A percentile compares a stretch with the other conserved stretches of the same genome.
phyloP scores from a whole-genome alignment of 495 filamentous ascomycete species.

The Penicillium roqueforti region DNA sequence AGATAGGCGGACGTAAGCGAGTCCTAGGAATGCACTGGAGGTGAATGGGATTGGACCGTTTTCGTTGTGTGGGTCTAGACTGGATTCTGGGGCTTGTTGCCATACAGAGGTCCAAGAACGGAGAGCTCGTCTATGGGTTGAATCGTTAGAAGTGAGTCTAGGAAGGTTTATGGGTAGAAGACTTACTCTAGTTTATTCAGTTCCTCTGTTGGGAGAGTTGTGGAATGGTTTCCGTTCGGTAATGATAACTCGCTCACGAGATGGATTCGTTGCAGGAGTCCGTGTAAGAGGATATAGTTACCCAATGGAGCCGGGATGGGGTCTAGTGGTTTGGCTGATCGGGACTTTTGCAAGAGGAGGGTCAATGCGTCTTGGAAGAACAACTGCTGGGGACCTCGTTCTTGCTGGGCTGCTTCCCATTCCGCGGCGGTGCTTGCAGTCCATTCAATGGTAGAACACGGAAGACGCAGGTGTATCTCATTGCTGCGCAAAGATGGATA shows the following conservation, averaged over 20 bases:
- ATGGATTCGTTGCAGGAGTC: slow-evolving; percentile 39
- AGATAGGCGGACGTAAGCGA: slow-evolving; percentile 39
- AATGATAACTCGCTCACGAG: slow-evolving; percentile 39
- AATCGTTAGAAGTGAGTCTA: not conserved
- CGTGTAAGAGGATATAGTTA: slow-evolving; percentile 39
- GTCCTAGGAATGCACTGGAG: slow-evolving; percentile 35
- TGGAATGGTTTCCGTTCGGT: slow-evolving; percentile 32
- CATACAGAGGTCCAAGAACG: slow-evolving; percentile 40
- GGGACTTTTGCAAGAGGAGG: slow-evolving; percentile 33
- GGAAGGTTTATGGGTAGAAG: not conserved
- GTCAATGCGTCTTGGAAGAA: slow-evolving; percentile 40
- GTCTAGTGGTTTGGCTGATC: slow-evolving; percentile 25
- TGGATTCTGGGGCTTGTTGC: slow-evolving; percentile 43
- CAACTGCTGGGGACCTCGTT: slow-evolving; percentile 30
- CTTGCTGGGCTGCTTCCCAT: slow-evolving; percentile 34
- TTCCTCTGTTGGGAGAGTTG: slow-evolving; percentile 34
- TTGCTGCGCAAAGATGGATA: slow-evolving; percentile 39
- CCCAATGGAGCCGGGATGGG: slow-evolving; percentile 38
- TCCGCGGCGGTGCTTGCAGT: slow-evolving; percentile 29
- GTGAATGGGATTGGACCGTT: slow-evolving; percentile 42
- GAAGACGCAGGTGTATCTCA: slow-evolving; percentile 37
- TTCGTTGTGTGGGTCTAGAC: slow-evolving; percentile 38
- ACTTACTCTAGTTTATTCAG: slow-evolving; percentile 39
- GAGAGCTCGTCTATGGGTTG: slow-evolving; percentile 28
- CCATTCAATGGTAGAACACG: slow-evolving; percentile 41